Base-by-base conservation (phyloP, 768 basidiomycete genomes). In the Mrakia frigida region DNA sequence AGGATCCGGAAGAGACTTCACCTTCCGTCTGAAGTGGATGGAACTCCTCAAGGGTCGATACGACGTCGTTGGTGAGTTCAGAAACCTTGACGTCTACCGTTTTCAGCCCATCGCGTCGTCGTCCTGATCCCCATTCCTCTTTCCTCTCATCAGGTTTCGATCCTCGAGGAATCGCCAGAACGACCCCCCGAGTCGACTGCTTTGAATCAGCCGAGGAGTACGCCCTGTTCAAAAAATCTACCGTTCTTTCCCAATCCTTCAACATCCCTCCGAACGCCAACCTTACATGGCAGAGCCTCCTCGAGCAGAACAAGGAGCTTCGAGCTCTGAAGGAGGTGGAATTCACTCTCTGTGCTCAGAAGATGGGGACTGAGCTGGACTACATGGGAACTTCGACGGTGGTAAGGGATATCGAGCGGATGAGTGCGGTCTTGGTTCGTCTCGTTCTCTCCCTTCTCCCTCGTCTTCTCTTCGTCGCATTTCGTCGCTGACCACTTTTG, bases 321-420 rank as follows among this genome's bases (percentile, higher is more conserved):
- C 74, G 70, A n/a, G 73, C 68, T 11, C 65, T 77, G 37, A 71
- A 74, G 59, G 65, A 79, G 28, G 60, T 63, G 10, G 78, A 79
- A 65, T 74, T 73, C 21, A 41, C 2, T 10, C 41, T 75, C 0
- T 80, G 79, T 56, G 70, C 35, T 41, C 59, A 63, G 33, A 73
- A n/a, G 33, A 31, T 70, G 63, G 78, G 78, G 5, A 76, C 75
- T 6, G 63, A 75, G 37, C 67, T 80, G 1, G 77, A 78, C 56
- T 77, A 70, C 52, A 74, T 80, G 75, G 79, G 79, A 7, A 80
- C 79, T 28, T 75, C 79, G 53, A 79, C 73, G 6, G 73, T 80
- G 35, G 71, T 80, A 39, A 53, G 65, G 70, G 79, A 80, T 69
- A 79, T 79, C 37, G 78, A 79, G 65, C 25, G 70, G 25, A 71